Conservation (phyloP, 2,329 filamentous ascomycete genomes). For the Capronia americana region DNA sequence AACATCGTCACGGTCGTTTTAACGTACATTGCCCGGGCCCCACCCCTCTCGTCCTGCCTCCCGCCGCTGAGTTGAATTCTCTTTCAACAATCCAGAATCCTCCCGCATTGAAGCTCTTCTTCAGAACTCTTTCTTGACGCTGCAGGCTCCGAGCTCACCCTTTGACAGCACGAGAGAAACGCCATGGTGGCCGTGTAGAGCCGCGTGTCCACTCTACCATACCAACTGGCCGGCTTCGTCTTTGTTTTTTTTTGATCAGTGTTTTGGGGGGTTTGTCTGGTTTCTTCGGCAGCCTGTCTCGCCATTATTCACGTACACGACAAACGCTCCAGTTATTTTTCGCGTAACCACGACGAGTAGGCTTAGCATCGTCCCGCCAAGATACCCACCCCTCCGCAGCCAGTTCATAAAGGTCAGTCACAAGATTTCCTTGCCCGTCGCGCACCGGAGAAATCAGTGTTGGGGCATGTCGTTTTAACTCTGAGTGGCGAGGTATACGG, state of each 20-base stretch:
- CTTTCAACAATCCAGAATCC: slow-evolving; percentile 3
- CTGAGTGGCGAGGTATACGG: neutral
- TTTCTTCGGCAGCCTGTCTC: slow-evolving; percentile 8
- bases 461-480: slow-evolving; percentile 12
- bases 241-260: slow-evolving; percentile 36
- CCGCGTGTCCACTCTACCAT: slow-evolving; percentile 7
- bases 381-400: neutral
- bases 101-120: neutral
- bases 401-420: slow-evolving; percentile 19
- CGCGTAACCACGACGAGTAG: neutral
- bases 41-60: neutral
- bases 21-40: neutral
- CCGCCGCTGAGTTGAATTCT: neutral
- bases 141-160: neutral
- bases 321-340: neutral
- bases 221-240: slow-evolving; percentile 36
- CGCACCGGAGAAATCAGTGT: neutral
- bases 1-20: slow-evolving; percentile 7
- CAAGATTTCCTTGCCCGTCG: slow-evolving; percentile 9
- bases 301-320: neutral
- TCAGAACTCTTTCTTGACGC: neutral
- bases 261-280: slow-evolving; percentile 23
- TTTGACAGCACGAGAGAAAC: slow-evolving; percentile 6
- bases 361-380: neutral
- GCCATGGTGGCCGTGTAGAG: slow-evolving; percentile 25